Evolutionary conservation across 495 filamentous ascomycete species (phyloP).

Genomic region (Darksidea phi): DNA sequence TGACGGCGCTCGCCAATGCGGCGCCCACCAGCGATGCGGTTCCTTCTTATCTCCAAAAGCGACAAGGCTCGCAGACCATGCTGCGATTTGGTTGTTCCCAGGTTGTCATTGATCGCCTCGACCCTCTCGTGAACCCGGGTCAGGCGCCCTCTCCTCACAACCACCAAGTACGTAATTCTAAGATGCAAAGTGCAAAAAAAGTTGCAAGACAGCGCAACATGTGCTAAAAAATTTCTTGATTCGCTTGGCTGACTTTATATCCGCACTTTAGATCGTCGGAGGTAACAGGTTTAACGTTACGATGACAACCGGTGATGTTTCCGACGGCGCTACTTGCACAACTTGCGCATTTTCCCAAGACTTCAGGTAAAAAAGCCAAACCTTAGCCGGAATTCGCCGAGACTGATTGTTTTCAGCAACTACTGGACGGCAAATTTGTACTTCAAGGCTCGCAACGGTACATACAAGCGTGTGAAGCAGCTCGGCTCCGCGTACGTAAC

Average conservation of each 20-base stretch:
- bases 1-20: conserved; percentile 10
- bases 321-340: conserved; percentile 15
- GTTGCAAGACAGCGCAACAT: too few relatives aligned
- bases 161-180: conserved; percentile 30
- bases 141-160: conserved; percentile 39
- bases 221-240: too few relatives aligned
- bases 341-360: conserved; percentile 21
- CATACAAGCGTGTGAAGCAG: conserved; percentile 28
- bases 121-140: conserved; percentile 28
- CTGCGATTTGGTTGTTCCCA: conserved; percentile 28
- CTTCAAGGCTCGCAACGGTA: conserved; percentile 34
- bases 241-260: too few relatives aligned
- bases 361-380: not conserved
- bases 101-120: conserved; percentile 27
- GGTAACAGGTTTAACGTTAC: conserved; percentile 34
- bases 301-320: conserved; percentile 27
- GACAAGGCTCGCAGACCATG: conserved; percentile 26
- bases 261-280: conserved; percentile 45
- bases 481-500: conserved; percentile 16
- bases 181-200: too few relatives aligned
- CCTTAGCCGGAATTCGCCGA: not conserved
- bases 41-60: not conserved
- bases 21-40: not conserved
- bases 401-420: conserved; percentile 12
- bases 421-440: conserved; percentile 32